Base-by-base conservation (phyloP, 2,329 filamentous ascomycete species). In the Emmonsiellopsis sp. region DNA sequence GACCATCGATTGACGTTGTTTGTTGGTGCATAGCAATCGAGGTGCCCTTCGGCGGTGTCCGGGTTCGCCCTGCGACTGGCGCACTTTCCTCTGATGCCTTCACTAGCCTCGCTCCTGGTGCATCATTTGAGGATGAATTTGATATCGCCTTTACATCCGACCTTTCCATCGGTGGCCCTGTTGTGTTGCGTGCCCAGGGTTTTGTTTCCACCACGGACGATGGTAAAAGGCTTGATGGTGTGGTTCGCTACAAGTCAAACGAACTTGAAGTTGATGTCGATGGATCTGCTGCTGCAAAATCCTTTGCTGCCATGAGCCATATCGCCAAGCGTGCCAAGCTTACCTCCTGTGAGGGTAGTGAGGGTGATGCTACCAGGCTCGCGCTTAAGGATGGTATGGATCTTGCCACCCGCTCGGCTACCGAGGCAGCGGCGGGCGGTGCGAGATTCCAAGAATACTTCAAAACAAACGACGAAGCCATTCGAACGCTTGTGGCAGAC, bases 401-500 rank as follows among this genome's bases (percentile, higher is more conserved):
- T 13, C 70, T 84, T 5, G 81, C 84, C 1, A 70, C 68, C 2
- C 66, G 70, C 3, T 82, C 83, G 8, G 74, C 79, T 0, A 78
- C 78, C 2, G 79, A 80, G 0, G 65, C 72, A 1, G 78, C 73
- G 0, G 79, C 78, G 31, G 59, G 71, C 0, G 72, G 74, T 3
- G 67, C 70, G 59, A 81, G 76, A 62, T 68, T 84, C 60, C 67
- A 66, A 37, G 79, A 83, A 62, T 86, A 83, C 73, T 87, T 86
- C 76, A 85, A 83, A 70, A 77, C 77, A 0, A 78, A 77, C 31
- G 67, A 70, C 10, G 57, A 66, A n/a, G 56, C 67, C 2, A 73
- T 72, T 8, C 76, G 77, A 41, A 72, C 65, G 50, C 73, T 70
- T 1, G 80, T 85, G 6, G 72, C 79, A 2, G 66, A 63, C n/a